Base-by-base conservation (phyloP, 169 alveolate species). In the Cryptosporidium felis region DNA sequence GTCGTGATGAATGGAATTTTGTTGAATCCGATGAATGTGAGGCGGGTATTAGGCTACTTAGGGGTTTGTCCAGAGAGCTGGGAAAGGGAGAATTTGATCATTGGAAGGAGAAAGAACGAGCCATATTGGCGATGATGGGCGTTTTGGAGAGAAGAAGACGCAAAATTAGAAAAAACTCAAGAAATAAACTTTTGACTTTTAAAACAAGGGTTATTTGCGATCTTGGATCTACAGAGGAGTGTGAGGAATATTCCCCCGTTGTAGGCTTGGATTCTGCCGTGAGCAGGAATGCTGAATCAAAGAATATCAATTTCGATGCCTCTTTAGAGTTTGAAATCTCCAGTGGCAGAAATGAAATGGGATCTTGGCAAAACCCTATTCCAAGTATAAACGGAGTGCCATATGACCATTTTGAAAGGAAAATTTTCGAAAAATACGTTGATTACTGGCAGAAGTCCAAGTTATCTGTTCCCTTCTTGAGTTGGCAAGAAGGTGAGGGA, bases 301-400 rank as follows among this genome's bases (percentile, higher is more conserved):
- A n/a, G n/a, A n/a, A n/a, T n/a, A n/a, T n/a, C n/a, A n/a, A n/a
- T n/a, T n/a, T n/a, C n/a, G n/a, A n/a, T n/a, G n/a, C n/a, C n/a
- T n/a, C n/a, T n/a, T n/a, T n/a, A n/a, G n/a, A n/a, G n/a, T n/a
- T n/a, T n/a, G n/a, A n/a, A n/a, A 47, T 74, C 49, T 18, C 16
- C 49, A 34, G 46, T 32, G 60, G 40, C 18, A 74, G 82, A 18
- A 56, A 74, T 30, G 82, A 74, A 18, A 14, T 26, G 3, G 82
- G 82, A 12, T 74, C 82, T 36, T 74, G 82, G 82, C 60, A 74
- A n/a, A 47, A 51, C n/a, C 66, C 82, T 4, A 74, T 74, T 18
- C 82, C 82, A 23, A 74, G 60, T 16, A 41, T n/a, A 16, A 36
- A 36, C 21, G 82, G 82, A 0, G 58, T 47, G 12, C 82, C 82